Evolutionary conservation across 2,329 filamentous ascomycete genomes (phyloP).

Genomic region (Didymosphaeria variabile): DNA sequence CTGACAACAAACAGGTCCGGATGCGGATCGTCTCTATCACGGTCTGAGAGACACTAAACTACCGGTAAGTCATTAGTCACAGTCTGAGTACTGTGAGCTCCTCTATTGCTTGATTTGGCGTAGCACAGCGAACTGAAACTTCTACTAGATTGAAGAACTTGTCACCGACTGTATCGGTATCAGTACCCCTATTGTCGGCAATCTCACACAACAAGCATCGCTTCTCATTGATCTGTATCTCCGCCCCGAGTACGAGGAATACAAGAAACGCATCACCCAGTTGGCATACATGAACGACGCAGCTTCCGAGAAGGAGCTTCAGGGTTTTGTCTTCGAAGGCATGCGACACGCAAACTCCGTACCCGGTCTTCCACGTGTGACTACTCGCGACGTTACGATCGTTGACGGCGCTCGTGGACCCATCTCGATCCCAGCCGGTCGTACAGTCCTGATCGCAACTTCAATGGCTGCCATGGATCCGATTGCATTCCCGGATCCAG

Average conservation of each 20-base stretch:
- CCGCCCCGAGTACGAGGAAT: constrained; percentile 59
- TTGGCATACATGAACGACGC: constrained; percentile 57
- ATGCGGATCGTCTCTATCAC: constrained; percentile 63
- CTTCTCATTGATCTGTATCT: constrained; percentile 64
- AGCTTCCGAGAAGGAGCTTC: constrained; percentile 65
- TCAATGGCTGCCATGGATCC: constrained; percentile 51
- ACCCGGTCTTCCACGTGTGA: constrained; percentile 62
- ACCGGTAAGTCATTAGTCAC: constrained; percentile 28
- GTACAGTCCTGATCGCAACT: constrained; percentile 51
- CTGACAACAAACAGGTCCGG: constrained; percentile 33
- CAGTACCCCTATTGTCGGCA: constrained; percentile 60
- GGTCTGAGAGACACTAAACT: constrained; percentile 58
- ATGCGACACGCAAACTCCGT: constrained; percentile 64
- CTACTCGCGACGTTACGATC: constrained; percentile 56
- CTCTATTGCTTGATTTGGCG: too few relatives aligned
- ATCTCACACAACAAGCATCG: constrained; percentile 63
- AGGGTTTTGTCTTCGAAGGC: constrained; percentile 64
- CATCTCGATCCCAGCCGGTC: constrained; percentile 54
- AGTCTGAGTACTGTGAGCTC: not conserved
- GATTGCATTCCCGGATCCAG: constrained; percentile 41
- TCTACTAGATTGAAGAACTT: constrained; percentile 52
- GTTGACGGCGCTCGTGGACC: constrained; percentile 60
- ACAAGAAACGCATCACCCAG: constrained; percentile 62
- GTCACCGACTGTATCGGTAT: constrained; percentile 61
- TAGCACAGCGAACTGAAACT: not conserved